Conservation (phyloP, 805 yeast genomes). For the Myxozyma neglecta region DNA sequence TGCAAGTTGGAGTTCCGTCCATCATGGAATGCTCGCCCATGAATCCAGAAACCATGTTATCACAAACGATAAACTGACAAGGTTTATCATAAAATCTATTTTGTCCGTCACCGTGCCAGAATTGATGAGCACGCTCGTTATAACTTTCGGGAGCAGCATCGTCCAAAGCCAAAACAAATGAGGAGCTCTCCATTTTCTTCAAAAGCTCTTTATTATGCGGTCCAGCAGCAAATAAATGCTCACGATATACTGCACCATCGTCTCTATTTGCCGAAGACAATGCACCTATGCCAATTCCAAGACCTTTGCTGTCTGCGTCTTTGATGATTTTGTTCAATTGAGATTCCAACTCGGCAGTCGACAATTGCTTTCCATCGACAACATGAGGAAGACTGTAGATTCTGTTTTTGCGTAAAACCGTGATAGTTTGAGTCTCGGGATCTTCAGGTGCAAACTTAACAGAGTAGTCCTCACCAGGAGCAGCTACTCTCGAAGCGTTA, state of each 20-base stretch:
- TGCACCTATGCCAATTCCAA: slow-evolving; percentile 63
- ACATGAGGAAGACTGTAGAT: slow-evolving; percentile 66
- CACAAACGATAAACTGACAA: slow-evolving; percentile 74
- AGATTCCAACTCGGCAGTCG: slow-evolving; percentile 46
- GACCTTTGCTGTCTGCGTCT: slow-evolving; percentile 46
- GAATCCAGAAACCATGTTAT: slow-evolving; percentile 87
- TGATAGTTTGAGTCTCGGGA: slow-evolving; percentile 59
- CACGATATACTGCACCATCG: slow-evolving; percentile 65
- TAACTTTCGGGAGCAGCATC: slow-evolving; percentile 67
- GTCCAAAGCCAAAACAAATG: slow-evolving; percentile 82
- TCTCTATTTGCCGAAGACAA: slow-evolving; percentile 86
- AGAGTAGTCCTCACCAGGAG: slow-evolving; percentile 57
- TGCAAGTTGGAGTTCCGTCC: slow-evolving; percentile 96
- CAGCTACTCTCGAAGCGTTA: slow-evolving; percentile 83
- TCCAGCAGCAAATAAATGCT: slow-evolving; percentile 53
- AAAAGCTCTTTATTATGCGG: slow-evolving; percentile 64
- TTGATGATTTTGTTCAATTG: slow-evolving; percentile 60
- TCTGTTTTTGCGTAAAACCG: slow-evolving; percentile 72
- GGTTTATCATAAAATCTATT: slow-evolving; percentile 94
- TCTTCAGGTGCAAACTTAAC: slow-evolving; percentile 45
- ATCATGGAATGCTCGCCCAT: slow-evolving; percentile 95
- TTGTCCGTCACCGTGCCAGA: slow-evolving; percentile 94
- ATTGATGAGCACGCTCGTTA: slow-evolving; percentile 77
- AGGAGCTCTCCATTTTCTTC: slow-evolving; percentile 68
- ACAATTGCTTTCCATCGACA: slow-evolving; percentile 41